Evolutionary conservation across 768 basidiomycete genomes (phyloP), one percentile per base, ranked within the genome.

Genomic region (Coprinopsis cinerea): DNA sequence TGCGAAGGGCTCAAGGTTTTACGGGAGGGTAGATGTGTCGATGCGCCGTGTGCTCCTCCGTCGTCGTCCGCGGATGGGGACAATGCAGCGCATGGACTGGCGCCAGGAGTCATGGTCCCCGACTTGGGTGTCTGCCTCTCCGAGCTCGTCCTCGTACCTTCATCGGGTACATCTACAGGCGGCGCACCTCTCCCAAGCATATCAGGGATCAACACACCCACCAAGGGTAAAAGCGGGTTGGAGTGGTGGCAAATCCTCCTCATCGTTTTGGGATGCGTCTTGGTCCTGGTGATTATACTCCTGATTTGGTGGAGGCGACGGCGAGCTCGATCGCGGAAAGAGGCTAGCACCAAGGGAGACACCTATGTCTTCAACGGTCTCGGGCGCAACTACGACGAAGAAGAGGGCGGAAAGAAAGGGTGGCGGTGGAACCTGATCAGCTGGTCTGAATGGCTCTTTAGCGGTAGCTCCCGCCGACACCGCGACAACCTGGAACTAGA

Each of bases 211-310:
- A 61, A 74, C 36, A 66, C 74, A n/a, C 83, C 85, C 0, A 75
- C 56, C 4, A 58, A 64, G 24, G 55, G 53, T 48, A 62, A 59
- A 18, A 70, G 68, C 23, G 57, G 71, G 20, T 68, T 90, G 7
- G 67, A 70, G 52, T 91, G 89, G 88, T 91, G 88, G 88, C 74
- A 92, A 67, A 89, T 91, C 56, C 69, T 91, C 49, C 76, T 91
- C 48, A 91, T 91, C 85, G 72, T 82, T 0, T 77, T 90, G 30
- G 87, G 89, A 9, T 85, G 84, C 60, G 82, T 83, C 14, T 86
- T 91, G 65, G 82, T 91, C 65, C 82, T 88, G 61, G 49, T 89
- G 35, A 63, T 78, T 40, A 63, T 88, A 53, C 60, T 91, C 55
- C 30, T 32, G 30, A 32, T 32, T 7, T 32, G 7, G 30, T 15